Conservation (phyloP, 495 filamentous ascomycete genomes). For the Hypoxylon lienhwacheense region DNA sequence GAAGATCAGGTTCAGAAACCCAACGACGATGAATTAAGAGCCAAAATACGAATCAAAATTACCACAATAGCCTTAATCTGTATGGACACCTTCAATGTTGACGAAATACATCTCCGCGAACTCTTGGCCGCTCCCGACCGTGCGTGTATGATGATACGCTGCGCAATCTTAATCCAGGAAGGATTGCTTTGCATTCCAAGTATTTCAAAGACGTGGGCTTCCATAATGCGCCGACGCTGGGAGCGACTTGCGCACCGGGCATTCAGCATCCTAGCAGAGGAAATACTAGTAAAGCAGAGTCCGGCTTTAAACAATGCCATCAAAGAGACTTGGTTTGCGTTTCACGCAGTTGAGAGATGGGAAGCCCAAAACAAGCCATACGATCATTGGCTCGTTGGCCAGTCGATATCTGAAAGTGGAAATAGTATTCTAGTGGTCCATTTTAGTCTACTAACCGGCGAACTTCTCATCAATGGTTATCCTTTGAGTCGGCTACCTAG, state of each 20-base stretch:
- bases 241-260: slow-evolving; percentile 30
- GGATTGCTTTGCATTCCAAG: slow-evolving; percentile 19
- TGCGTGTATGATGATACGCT: slow-evolving; percentile 43
- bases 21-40: slow-evolving; percentile 22
- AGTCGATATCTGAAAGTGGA: slow-evolving; percentile 7
- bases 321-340: slow-evolving; percentile 42
- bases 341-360: slow-evolving; percentile 37
- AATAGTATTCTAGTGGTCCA: slow-evolving; percentile 38
- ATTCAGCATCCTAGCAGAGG: slow-evolving; percentile 40
- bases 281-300: slow-evolving; percentile 32
- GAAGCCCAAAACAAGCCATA: background rate
- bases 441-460: slow-evolving; percentile 58
- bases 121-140: slow-evolving; percentile 26
- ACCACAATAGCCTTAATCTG: slow-evolving; percentile 47
- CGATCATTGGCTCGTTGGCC: slow-evolving; percentile 25
- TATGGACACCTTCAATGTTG: slow-evolving; percentile 42
- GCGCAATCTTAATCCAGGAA: slow-evolving; percentile 46
- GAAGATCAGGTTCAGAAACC: slow-evolving; percentile 26
- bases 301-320: slow-evolving; percentile 45
- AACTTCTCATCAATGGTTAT: slow-evolving; percentile 58
- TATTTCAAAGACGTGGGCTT: slow-evolving; percentile 4
- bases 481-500: slow-evolving; percentile 55
- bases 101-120: slow-evolving; percentile 30
- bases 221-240: slow-evolving; percentile 39
- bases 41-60: slow-evolving; percentile 32